These are phyloP conservation scores for Cladochytrium tenue DNA, from an alignment of 371 early-diverging fungal genomes.

Conservation along the genomic window DNA sequence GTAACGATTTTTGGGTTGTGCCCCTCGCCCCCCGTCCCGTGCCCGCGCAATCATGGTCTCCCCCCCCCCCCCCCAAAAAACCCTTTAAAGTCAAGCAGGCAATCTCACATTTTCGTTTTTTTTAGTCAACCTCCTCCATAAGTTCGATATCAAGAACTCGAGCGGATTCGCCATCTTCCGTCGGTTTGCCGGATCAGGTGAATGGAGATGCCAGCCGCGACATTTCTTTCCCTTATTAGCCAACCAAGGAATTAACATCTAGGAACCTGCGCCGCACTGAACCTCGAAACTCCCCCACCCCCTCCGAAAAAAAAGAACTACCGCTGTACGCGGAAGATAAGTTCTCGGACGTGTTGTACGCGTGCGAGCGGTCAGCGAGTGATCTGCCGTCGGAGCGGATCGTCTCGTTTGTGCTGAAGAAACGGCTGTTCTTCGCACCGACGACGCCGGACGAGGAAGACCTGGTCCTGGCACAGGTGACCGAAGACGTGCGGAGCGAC, in stretches of 20 bases:
- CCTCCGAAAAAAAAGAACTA: constrained; percentile 18
- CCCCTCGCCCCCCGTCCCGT: no score
- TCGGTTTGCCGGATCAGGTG: constrained; percentile 33
- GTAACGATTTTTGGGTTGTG: no score
- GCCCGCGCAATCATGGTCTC: no score
- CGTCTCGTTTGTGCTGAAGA: constrained; percentile 43
- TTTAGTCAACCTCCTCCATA: constrained; percentile 29
- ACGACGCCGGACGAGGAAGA: constrained; percentile 32
- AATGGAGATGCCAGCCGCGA: neutral
- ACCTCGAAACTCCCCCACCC: neutral
- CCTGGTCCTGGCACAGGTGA: constrained; percentile 37
- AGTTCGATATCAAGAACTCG: constrained; percentile 32
- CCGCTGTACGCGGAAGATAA: constrained; percentile 38
- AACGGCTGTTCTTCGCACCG: constrained; percentile 32
- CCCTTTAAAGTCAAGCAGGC: neutral
- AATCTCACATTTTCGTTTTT: neutral
- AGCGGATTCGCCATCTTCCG: constrained; percentile 45
- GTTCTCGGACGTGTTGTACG: constrained; percentile 41
- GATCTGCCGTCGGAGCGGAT: constrained; percentile 15
- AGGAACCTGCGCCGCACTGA: neutral
- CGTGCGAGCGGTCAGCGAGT: constrained; percentile 33
- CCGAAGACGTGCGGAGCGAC: constrained; percentile 22
- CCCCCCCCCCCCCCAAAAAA: no score
- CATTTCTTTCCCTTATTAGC: neutral
- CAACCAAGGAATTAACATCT: neutral